Evolutionary conservation across 306 rosid species (phyloP).

Genomic region (Cicer cuneatum): DNA sequence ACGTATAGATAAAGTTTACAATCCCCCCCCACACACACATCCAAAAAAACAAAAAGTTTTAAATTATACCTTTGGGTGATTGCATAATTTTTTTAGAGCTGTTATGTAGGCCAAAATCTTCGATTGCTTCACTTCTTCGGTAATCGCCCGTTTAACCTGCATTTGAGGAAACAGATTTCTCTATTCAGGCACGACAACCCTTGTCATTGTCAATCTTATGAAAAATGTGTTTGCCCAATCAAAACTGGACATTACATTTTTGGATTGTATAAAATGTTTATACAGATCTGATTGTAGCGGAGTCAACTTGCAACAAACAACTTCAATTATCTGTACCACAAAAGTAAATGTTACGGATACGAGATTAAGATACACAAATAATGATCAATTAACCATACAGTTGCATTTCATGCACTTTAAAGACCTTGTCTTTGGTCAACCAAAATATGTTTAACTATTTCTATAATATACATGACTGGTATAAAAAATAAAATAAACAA

Average conservation of each 20-base stretch:
- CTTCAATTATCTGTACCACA: slow-evolving; percentile 83
- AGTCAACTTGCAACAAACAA: slow-evolving; percentile 96
- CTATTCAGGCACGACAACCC: slow-evolving; percentile 42
- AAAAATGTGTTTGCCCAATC: slow-evolving; percentile 38
- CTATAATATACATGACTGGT: not conserved
- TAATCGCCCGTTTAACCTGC: slow-evolving; percentile 83
- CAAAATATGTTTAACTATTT: slow-evolving; percentile 36
- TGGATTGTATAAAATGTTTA: slow-evolving; percentile 88
- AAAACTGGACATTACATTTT: slow-evolving; percentile 70
- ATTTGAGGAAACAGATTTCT: slow-evolving; percentile 39
- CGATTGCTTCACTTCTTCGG: slow-evolving; percentile 79
- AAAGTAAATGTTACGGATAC: slow-evolving; percentile 43
- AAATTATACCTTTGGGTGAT: slow-evolving; percentile 89
- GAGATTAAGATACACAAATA: slow-evolving; percentile 34
- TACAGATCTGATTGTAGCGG: slow-evolving; percentile 88
- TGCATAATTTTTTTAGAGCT: slow-evolving; percentile 93
- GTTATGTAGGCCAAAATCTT: slow-evolving; percentile 96
- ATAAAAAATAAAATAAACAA: too few relatives aligned
- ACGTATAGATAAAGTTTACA: not conserved
- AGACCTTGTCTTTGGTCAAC: not conserved
- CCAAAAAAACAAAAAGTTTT: slow-evolving; percentile 7
- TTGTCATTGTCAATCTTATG: slow-evolving; percentile 26
- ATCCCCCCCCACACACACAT: slow-evolving; percentile 9
- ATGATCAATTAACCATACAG: slow-evolving; percentile 23
- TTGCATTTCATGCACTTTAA: slow-evolving; percentile 28